Evolutionary conservation across 495 filamentous ascomycete genomes (phyloP), one percentile per base, ranked within the genome.

Genomic region (Corynascus novoguineensis): DNA sequence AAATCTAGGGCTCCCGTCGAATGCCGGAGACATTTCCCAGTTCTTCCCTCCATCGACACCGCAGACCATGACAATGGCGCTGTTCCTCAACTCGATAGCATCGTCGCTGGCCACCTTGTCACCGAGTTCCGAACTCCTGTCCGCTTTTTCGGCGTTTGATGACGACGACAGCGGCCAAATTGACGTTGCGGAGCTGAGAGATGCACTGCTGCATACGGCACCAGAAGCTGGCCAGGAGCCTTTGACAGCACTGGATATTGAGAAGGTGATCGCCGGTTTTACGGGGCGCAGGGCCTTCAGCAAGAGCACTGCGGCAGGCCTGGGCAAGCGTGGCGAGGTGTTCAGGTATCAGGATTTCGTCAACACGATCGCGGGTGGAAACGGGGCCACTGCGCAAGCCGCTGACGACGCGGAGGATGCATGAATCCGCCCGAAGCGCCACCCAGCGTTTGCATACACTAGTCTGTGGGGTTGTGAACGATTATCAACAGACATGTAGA

Each of bases 121-220:
- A 0, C 82, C 86, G 3, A 81, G 81, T 12, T 77, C 83, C 21
- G 93, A 98, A 59, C 80, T 98, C 0, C 63, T 86, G 2, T 89
- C 88, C 6, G 93, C 95, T 0, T 89, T 98, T 60, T 87, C 88
- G 10, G 95, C 95, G 0, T 98, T 98, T 61, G 93, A 98, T 64
- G 88, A 95, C 59, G 89, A 95, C 60, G 93, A 98, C 68, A 90
- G 87, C 64, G 93, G 95, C 8, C 90, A 96, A 68, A 82, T 97
- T 29, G 90, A 97, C 64, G 75, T 93, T 17, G 78, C 70, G 1
- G 92, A 96, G 69, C 73, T 98, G 46, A 81, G 86, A 34, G 88
- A 92, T 61, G 89, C 92, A 3, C 68, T 98, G 46, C 65, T 96
- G 46, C 80, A 92, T 60, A 95, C 91, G 7, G 81, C 82, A 11